A percentile compares a stretch with the other conserved stretches of the same genome.
Conservation (phyloP, 2,329 filamentous ascomycete species). For the Zymoseptoria crescenta region DNA sequence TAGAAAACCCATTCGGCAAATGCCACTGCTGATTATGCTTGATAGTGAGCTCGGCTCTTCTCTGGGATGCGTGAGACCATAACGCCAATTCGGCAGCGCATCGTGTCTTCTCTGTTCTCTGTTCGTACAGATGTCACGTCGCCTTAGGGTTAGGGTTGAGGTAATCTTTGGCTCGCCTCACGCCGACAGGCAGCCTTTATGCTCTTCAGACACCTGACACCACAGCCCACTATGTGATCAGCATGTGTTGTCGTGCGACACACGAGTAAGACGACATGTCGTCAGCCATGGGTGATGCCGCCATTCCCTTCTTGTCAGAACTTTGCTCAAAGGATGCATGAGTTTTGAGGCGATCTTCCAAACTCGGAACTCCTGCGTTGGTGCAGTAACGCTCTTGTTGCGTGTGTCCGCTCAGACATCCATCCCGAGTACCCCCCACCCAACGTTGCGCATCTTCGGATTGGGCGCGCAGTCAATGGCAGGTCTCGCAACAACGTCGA, state of each 20-base stretch:
- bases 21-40: background rate
- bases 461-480: no score
- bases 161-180: background rate
- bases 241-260: background rate
- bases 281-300: background rate
- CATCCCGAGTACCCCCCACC: no score
- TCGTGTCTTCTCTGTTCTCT: no score
- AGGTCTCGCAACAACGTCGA: no score
- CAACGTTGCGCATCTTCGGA: no score
- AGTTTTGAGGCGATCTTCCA: no score
- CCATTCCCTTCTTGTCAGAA: background rate
- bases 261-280: background rate
- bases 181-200: background rate
- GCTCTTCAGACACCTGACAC: background rate
- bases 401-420: no score
- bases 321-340: background rate
- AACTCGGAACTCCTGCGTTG: no score
- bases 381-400: no score
- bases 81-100: no score
- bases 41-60: background rate
- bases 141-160: background rate
- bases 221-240: background rate
- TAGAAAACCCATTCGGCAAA: background rate
- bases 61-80: no score
- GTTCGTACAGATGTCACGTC: no score